Conservation (phyloP, 225 moss, liverwort and hornwort species). For the Rhytidiadelphus loreus region DNA sequence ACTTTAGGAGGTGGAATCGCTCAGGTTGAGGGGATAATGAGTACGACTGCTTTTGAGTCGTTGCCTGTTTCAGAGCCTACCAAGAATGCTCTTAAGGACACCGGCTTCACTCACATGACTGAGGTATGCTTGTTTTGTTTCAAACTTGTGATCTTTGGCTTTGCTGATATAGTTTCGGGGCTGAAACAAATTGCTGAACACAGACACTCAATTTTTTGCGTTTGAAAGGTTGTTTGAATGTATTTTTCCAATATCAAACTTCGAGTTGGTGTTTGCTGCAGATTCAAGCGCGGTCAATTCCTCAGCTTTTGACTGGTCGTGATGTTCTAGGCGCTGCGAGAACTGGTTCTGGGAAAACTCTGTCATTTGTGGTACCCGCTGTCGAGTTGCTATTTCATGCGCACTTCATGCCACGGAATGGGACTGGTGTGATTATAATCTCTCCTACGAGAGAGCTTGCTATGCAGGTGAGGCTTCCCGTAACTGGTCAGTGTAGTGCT, state of each 20-base stretch:
- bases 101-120: conserved; percentile 91
- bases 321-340: conserved; percentile 93
- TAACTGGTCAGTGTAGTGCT: not conserved
- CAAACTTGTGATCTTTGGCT: not conserved
- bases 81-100: conserved; percentile 74
- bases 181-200: not conserved
- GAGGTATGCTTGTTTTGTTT: conserved; percentile 26
- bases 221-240: not conserved
- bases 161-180: not conserved
- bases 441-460: conserved; percentile 96
- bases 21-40: conserved; percentile 87
- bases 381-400: conserved; percentile 78
- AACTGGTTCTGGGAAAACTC: conserved; percentile 94
- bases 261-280: conserved; percentile 12
- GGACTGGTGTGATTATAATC: conserved; percentile 84
- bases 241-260: not conserved
- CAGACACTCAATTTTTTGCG: not conserved
- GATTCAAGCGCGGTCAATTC: conserved; percentile 95
- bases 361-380: conserved; percentile 81
- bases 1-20: conserved; percentile 60
- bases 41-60: conserved; percentile 64
- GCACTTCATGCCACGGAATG: conserved; percentile 92
- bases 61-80: conserved; percentile 89
- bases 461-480: conserved; percentile 61
- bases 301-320: conserved; percentile 78